Evolutionary conservation across 176 grass and related monocot genomes (phyloP).

Genomic region (Sorghum bicolor): Sorghum_bicolor_NCBIv3 NC_012879.2:57593501-57594000

Average conservation of each 20-base stretch:
- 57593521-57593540: not conserved
- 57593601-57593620: not conserved
- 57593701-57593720: constrained; percentile 28
- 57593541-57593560: not conserved
- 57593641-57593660: too few species aligned
- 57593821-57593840: constrained; percentile 36
- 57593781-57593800: constrained; percentile 38
- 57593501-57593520: not conserved
- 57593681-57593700: too few species aligned
- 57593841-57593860: constrained; percentile 86
- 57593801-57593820: constrained; percentile 93
- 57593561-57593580: not conserved
- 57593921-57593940: too few species aligned
- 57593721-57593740: constrained; percentile 71
- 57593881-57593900: not conserved
- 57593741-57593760: constrained; percentile 50
- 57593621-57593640: too few species aligned
- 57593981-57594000: too few species aligned
- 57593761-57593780: constrained; percentile 56
- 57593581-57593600: not conserved
- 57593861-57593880: not conserved
- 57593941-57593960: too few species aligned
- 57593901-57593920: too few species aligned
- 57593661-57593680: too few species aligned
- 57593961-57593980: too few species aligned